Percentiles rank a stretch among this genome's conserved stretches.
These are phyloP conservation scores for Umbellularia californica DNA, from an alignment of 164 flowering plant species.

Conservation along the genomic window DNA sequence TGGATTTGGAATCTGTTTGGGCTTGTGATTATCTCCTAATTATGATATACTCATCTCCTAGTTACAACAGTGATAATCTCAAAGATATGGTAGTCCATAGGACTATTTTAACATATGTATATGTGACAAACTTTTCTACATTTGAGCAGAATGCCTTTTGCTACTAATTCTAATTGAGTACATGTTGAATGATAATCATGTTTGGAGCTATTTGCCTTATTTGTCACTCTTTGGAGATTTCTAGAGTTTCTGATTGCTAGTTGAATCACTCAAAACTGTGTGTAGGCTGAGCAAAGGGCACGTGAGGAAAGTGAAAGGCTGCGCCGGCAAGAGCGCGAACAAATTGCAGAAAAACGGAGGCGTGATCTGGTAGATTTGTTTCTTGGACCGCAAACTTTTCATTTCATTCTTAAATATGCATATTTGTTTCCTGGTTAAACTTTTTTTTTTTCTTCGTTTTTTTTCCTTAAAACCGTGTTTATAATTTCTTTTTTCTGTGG, in stretches of 20 bases:
- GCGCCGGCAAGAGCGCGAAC: slow-evolving; percentile 94
- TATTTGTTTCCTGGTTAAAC: not conserved
- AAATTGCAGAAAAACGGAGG: slow-evolving; percentile 83
- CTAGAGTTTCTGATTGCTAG: not conserved
- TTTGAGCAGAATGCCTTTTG: too few species aligned
- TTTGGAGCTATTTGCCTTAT: not conserved
- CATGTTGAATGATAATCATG: not conserved
- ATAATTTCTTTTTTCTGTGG: slow-evolving; percentile 2
- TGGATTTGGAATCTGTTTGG: too few species aligned
- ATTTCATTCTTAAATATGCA: not conserved
- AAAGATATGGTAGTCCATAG: too few species aligned
- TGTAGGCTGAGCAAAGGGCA: slow-evolving; percentile 94
- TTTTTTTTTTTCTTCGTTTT: not conserved
- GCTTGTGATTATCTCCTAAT: too few species aligned
- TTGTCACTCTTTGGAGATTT: not conserved
- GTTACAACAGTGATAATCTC: too few species aligned
- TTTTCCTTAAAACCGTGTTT: not conserved
- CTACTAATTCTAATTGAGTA: too few species aligned
- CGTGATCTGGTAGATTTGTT: slow-evolving; percentile 69
- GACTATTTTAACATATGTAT: too few species aligned
- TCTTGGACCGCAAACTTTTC: slow-evolving; percentile 2
- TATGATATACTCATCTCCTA: too few species aligned
- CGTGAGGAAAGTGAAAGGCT: slow-evolving; percentile 96
- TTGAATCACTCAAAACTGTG: not conserved
- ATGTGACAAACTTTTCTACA: too few species aligned